A percentile compares a stretch with the other conserved stretches of the same genome.
phyloP scores from a whole-genome alignment of 2,329 filamentous ascomycete species.

The Neopestalotiopsis sp. region DNA sequence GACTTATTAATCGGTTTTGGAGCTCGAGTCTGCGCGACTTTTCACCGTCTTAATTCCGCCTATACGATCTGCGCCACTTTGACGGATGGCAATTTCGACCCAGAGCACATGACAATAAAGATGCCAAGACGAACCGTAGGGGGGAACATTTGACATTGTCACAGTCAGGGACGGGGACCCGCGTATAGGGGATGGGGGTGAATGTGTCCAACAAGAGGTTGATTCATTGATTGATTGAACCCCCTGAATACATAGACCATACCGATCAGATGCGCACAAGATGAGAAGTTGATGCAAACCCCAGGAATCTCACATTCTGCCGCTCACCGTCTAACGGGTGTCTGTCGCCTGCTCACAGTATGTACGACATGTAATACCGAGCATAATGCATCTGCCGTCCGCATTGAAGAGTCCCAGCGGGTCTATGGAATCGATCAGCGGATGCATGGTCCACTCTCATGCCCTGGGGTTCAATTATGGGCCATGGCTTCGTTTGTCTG shows the following conservation, averaged over 20 bases:
- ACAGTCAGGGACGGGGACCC: background rate
- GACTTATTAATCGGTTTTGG: background rate
- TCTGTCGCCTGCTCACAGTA: too few relatives aligned
- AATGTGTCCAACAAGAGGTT: too few relatives aligned
- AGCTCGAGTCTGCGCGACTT: background rate
- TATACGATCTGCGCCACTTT: constrained; percentile 1
- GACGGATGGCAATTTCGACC: background rate
- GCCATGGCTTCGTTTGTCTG: background rate
- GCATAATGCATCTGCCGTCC: background rate
- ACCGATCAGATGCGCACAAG: too few relatives aligned
- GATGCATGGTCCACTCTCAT: constrained; percentile 4
- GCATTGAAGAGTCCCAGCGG: background rate
- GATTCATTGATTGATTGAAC: too few relatives aligned
- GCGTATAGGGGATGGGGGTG: too few relatives aligned
- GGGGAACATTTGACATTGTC: background rate
- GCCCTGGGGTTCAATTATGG: background rate
- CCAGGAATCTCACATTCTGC: too few relatives aligned
- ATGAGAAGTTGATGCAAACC: too few relatives aligned
- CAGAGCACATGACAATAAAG: background rate
- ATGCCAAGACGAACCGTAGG: background rate
- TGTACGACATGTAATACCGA: background rate
- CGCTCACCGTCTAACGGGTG: too few relatives aligned
- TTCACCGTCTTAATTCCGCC: background rate
- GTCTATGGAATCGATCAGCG: constrained; percentile 10
- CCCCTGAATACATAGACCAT: too few relatives aligned